Conservation (phyloP, 73 alveolate species). For the Blepharisma japonicum region DNA sequence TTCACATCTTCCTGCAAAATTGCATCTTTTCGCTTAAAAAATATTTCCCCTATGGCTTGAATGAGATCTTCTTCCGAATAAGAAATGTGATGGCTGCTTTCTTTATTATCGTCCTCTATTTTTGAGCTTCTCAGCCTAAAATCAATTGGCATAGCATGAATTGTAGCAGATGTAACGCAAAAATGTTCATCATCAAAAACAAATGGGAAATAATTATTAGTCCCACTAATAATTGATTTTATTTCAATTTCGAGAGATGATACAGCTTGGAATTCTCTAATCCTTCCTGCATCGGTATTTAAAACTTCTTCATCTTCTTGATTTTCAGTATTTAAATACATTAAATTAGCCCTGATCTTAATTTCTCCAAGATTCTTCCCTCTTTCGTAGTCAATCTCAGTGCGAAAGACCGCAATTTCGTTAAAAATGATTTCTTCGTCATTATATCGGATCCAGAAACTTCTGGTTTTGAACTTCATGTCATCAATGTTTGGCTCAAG, state of each 20-base stretch:
- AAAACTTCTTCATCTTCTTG: background rate
- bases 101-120: background rate
- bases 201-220: slow-evolving; percentile 45
- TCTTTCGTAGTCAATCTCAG: slow-evolving; percentile 32
- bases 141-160: slow-evolving; percentile 38
- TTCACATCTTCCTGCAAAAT: background rate
- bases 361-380: background rate
- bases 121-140: slow-evolving; percentile 31
- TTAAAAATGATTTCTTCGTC: slow-evolving; percentile 49
- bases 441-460: slow-evolving; percentile 33
- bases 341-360: background rate
- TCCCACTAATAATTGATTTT: slow-evolving; percentile 26
- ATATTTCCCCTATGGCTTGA: background rate
- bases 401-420: slow-evolving; percentile 34
- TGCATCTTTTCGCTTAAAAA: background rate
- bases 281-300: background rate
- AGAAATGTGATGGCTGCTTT: background rate
- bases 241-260: slow-evolving; percentile 28
- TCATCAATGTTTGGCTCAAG: background rate
- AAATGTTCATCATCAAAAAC: slow-evolving; percentile 46
- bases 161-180: slow-evolving; percentile 33
- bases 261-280: background rate
- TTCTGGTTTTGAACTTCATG: slow-evolving; percentile 27
- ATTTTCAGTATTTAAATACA: background rate
- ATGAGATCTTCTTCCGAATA: background rate